Conservation (phyloP, 2,329 filamentous ascomycete genomes). For the Aphanocladium album region DNA sequence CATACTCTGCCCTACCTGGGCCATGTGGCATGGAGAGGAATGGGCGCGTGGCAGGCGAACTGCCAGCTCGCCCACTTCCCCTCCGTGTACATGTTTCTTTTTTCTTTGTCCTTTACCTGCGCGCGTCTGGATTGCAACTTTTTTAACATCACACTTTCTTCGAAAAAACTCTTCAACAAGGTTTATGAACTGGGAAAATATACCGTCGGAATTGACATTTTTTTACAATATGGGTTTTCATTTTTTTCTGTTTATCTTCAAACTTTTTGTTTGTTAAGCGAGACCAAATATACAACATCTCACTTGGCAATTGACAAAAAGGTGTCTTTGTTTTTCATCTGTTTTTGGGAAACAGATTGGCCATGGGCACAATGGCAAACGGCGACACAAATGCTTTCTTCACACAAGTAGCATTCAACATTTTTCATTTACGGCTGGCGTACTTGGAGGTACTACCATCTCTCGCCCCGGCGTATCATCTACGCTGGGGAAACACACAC, state of each 20-base stretch:
- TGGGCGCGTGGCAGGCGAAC: not conserved
- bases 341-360: not conserved
- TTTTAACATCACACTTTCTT: not conserved
- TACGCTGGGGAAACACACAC: not conserved
- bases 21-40: not conserved
- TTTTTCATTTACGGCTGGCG: not conserved
- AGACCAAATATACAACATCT: constrained; percentile 13
- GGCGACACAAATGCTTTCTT: too few species aligned
- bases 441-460: not conserved
- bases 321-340: not conserved
- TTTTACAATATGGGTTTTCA: constrained; percentile 1
- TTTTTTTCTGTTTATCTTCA: constrained; percentile 14
- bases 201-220: constrained; percentile 4
- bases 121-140: constrained; percentile 7
- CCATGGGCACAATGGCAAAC: not conserved
- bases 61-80: not conserved
- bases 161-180: constrained; percentile 14
- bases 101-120: not conserved
- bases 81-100: not conserved
- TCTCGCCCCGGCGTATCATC: not conserved
- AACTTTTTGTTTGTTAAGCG: constrained; percentile 11
- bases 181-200: constrained; percentile 7
- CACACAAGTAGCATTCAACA: constrained; percentile 11
- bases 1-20: not conserved
- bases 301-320: constrained; percentile 12